Evolutionary conservation across 169 alveolate species (phyloP), one percentile per base, ranked within the genome.

Genomic region (Plasmodium knowlesi): DNA sequence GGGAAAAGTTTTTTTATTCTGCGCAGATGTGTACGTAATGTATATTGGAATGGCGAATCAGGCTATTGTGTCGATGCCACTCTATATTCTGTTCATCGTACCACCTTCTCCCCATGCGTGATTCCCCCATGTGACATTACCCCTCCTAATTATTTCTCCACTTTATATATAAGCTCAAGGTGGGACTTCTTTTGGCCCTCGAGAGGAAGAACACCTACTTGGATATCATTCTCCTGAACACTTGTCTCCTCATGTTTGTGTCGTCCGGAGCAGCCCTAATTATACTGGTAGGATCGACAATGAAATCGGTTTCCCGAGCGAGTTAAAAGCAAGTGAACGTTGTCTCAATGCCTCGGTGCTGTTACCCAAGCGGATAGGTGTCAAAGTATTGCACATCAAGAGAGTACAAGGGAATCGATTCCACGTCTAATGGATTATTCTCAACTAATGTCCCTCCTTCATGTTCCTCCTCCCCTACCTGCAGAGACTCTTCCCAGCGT

Each of bases 161-260:
- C 6, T 70, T 61, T 79, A 34, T 80, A 34, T 80, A 16, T 16
- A 16, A 89, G 94, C 57, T 89, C 2, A 76, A 80, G 22, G 28
- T 89, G 16, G 94, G 94, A 37, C 41, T 79, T 6, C 32, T 22
- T 57, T 78, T 89, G n/a, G 10, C 14, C n/a, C 72, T 89, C 14
- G 83, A 89, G 53, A 89, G 71, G 74, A 54, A 67, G 54, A 22
- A 22, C 46, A 79, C 94, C 30, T 79, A 89, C 53, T n/a, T 89
- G 19, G 16, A 79, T 25, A 78, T 83, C 32, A 14, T 89, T n/a
- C 90, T 89, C 70, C 41, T 89, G 82, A 78, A 89, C 32, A 67
- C 82, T n/a, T 89, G 94, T 37, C 94, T 89, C 53, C 82, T 89
- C 34, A n/a, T 89, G 19, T 78, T 89, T 16, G n/a, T 89, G 70